Evolutionary conservation across 306 rosid species (phyloP).

Genomic region (Datisca glomerata): DNA sequence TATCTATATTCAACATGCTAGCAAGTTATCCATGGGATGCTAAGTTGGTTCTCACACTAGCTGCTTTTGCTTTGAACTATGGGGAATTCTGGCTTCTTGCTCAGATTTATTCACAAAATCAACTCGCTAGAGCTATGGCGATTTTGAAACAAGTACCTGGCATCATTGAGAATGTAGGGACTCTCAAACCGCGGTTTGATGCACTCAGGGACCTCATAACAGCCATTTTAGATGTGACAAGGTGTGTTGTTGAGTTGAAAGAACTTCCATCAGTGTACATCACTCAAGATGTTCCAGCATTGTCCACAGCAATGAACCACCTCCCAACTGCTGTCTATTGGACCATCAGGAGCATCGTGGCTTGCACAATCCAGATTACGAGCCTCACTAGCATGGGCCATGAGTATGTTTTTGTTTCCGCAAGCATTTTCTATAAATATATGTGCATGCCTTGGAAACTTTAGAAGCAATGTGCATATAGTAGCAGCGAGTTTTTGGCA

Average conservation of each 20-base stretch:
- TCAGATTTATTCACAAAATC: slow-evolving; percentile 25
- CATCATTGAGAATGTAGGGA: slow-evolving; percentile 19
- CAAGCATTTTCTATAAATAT: too few species aligned
- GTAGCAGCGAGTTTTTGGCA: neutral
- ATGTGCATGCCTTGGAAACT: too few species aligned
- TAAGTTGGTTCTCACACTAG: slow-evolving; percentile 49
- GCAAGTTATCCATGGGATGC: slow-evolving; percentile 42
- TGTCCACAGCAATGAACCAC: slow-evolving; percentile 18
- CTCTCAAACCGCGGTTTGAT: slow-evolving; percentile 24
- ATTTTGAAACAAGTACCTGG: slow-evolving; percentile 40
- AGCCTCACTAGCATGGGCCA: slow-evolving; percentile 33
- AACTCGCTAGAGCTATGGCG: slow-evolving; percentile 43
- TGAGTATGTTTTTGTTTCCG: slow-evolving; percentile 22
- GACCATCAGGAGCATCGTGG: slow-evolving; percentile 42
- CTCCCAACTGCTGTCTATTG: slow-evolving; percentile 47
- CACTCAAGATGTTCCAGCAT: slow-evolving; percentile 30
- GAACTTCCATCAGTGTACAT: slow-evolving; percentile 25
- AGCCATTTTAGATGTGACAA: slow-evolving; percentile 31
- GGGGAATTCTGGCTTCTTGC: slow-evolving; percentile 61
- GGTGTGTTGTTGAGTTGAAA: slow-evolving; percentile 27
- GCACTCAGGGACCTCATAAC: slow-evolving; percentile 40
- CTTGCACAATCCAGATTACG: slow-evolving; percentile 31
- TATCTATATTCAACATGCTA: slow-evolving; percentile 39
- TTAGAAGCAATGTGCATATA: too few species aligned
- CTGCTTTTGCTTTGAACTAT: slow-evolving; percentile 56